Percentiles rank a stretch among this genome's conserved stretches.
These are phyloP conservation scores for Sequoia sempervirens DNA, from an alignment of 75 land plant genomes.

Conservation along the genomic window DNA sequence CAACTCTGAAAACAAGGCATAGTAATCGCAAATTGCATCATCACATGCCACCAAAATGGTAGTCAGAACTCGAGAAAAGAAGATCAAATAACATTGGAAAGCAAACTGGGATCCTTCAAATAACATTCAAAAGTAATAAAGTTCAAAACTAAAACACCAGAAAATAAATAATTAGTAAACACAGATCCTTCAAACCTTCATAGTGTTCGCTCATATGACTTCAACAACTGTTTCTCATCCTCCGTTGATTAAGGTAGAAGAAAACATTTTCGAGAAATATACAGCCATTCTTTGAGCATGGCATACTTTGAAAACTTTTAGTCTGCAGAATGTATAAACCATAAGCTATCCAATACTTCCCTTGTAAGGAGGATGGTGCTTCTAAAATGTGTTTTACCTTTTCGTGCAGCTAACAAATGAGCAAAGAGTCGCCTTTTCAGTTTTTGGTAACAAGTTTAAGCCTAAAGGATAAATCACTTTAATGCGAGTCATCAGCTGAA, in stretches of 20 bases:
- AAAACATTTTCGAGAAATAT: neutral
- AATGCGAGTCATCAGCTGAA: constrained; percentile 4
- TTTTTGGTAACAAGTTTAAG: neutral
- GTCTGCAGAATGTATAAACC: neutral
- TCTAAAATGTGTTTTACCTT: neutral
- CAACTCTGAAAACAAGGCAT: neutral
- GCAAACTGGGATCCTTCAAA: neutral
- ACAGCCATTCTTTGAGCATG: constrained; percentile 3
- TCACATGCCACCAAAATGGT: neutral
- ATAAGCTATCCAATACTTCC: neutral
- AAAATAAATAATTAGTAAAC: neutral
- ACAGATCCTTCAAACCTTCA: neutral
- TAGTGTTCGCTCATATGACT: neutral
- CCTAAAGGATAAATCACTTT: constrained; percentile 1
- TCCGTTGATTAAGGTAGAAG: neutral
- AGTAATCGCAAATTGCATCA: neutral
- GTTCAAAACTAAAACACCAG: neutral
- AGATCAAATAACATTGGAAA: neutral
- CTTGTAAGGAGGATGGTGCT: neutral
- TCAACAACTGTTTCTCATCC: neutral
- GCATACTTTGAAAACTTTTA: neutral
- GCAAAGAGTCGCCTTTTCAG: neutral
- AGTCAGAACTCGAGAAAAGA: neutral
- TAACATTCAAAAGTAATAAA: neutral
- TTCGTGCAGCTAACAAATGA: constrained; percentile 2